phyloP scores from a whole-genome alignment of 2,329 filamentous ascomycete genomes.

The Sporothrix sp. region DNA sequence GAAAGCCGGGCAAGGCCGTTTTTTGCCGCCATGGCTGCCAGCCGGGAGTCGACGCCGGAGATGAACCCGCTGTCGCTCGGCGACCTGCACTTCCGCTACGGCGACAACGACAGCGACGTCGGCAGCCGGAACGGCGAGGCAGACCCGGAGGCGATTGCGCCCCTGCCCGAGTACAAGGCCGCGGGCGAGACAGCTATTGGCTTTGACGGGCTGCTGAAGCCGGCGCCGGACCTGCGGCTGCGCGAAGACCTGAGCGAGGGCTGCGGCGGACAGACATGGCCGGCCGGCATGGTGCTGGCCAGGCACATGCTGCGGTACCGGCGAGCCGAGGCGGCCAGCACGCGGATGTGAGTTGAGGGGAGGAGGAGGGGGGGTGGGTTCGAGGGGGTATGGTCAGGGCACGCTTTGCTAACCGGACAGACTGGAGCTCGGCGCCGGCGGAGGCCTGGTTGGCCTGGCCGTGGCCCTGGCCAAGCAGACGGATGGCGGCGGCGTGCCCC shows the following conservation, averaged over 20 bases:
- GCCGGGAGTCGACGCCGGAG: slow-evolving; percentile 35
- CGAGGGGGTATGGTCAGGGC: too few relatives aligned
- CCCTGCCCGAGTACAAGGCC: slow-evolving; percentile 49
- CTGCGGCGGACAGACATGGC: slow-evolving; percentile 91
- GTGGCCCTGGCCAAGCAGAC: slow-evolving; percentile 43
- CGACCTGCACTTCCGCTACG: slow-evolving; percentile 18
- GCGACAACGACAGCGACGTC: slow-evolving; percentile 17
- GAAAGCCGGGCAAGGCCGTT: too few relatives aligned
- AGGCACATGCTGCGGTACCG: slow-evolving; percentile 77
- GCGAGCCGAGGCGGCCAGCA: slow-evolving; percentile 48
- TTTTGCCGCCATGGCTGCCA: not conserved
- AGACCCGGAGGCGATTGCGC: slow-evolving; percentile 39
- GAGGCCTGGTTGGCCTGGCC: slow-evolving; percentile 69
- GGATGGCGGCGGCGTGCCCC: not conserved
- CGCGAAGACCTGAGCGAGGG: slow-evolving; percentile 80
- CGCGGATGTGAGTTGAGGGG: slow-evolving; percentile 78
- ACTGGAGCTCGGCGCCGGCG: slow-evolving; percentile 84
- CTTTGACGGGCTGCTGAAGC: slow-evolving; percentile 58
- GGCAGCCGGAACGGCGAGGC: not conserved
- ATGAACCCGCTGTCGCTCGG: slow-evolving; percentile 39
- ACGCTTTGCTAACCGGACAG: slow-evolving; percentile 36
- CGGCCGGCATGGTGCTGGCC: slow-evolving; percentile 78
- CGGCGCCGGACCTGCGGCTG: slow-evolving; percentile 59
- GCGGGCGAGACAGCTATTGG: slow-evolving; percentile 43
- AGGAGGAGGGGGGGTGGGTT: too few relatives aligned